phyloP scores from a whole-genome alignment of 108 stramenopile species.

The Cafeteria roenbergensis region DNA sequence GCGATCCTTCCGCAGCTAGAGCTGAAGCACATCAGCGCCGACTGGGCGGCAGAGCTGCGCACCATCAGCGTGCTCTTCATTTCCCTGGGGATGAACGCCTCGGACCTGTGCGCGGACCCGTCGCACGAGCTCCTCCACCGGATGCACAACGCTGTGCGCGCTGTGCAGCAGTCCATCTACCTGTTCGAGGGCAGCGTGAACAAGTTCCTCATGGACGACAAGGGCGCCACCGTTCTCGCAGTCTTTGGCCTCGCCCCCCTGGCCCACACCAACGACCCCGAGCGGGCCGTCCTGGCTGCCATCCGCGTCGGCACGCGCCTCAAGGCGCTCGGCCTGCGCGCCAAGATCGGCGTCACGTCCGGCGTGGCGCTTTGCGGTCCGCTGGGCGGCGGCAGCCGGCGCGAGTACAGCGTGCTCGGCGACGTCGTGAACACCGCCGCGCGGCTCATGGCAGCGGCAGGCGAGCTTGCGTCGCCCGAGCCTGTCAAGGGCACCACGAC shows the following conservation, averaged over 20 bases:
- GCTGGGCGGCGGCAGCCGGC: conserved; percentile 35
- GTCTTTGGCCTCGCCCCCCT: conserved; percentile 45
- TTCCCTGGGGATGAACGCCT: conserved; percentile 34
- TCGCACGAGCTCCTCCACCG: conserved; percentile 27
- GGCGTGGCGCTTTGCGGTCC: conserved; percentile 48
- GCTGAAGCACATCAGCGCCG: conserved; percentile 4
- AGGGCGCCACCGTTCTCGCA: conserved; percentile 46
- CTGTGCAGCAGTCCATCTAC: conserved; percentile 31
- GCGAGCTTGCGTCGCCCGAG: not conserved
- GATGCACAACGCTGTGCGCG: conserved; percentile 29
- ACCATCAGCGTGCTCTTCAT: conserved; percentile 40
- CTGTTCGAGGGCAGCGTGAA: conserved; percentile 39
- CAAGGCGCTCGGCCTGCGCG: conserved; percentile 21
- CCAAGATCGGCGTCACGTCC: conserved; percentile 38
- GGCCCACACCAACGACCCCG: conserved; percentile 35
- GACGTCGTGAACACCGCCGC: conserved; percentile 46
- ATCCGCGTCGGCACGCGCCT: conserved; percentile 26
- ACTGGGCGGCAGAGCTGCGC: conserved; percentile 43
- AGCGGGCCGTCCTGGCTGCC: conserved; percentile 36
- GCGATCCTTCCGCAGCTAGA: conserved; percentile 15
- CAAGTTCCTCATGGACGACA: conserved; percentile 54
- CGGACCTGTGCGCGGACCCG: conserved; percentile 33
- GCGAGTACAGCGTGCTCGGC: conserved; percentile 48
- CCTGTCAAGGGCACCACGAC: too few species aligned
- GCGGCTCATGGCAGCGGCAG: conserved; percentile 38